Base-by-base conservation (phyloP, 2,329 filamentous ascomycete species). In the Lasiodiplodia sp. region DNA sequence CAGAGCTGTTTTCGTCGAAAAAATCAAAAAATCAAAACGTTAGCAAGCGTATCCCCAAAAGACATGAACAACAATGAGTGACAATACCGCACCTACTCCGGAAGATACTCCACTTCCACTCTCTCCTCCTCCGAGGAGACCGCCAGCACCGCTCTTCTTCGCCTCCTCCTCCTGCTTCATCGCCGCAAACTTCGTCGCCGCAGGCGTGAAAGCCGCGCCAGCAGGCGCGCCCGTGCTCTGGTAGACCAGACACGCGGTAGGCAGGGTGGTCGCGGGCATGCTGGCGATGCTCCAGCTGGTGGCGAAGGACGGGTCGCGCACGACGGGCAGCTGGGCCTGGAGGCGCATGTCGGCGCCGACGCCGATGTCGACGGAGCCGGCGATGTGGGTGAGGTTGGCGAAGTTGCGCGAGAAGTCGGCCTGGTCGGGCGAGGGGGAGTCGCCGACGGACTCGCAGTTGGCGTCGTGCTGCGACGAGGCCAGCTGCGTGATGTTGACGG, bases 331-430 rank as follows among this genome's bases (percentile, higher is more conserved):
- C 38, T 64, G 23, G 18, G 60, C 60, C 60, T 64, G 44, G 47
- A 64, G 37, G 60, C 60, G 60, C 28, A 64, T 12, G 47, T 64
- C 60, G 23, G 37, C 60, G 47, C 60, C 60, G 28, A 28, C 44
- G 47, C 60, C 60, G 10, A 64, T 23, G 47, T 64, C 60, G 60
- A 64, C 31, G 2, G 12, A 28, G 60, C 12, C 60, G 8, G 44
- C 21, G 44, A 64, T 64, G 47, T 64, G 60, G 18, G 60, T 64
- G 18, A 64, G 60, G 60, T 64, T 64, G 14, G 60, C n/a, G 47
- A 64, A 64, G 14, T 31, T 18, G n/a, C 4, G 2, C n/a, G 38
- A n/a, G 47, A 64, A 64, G 25, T 64, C 60, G 60, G 60, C 47
- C 31, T 64, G n/a, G 31, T 38, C 47, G n/a, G 60, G 28, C 10